Evolutionary conservation across 208 protist species (phyloP).

Genomic region (Trypanosomatidae sp.): DNA sequence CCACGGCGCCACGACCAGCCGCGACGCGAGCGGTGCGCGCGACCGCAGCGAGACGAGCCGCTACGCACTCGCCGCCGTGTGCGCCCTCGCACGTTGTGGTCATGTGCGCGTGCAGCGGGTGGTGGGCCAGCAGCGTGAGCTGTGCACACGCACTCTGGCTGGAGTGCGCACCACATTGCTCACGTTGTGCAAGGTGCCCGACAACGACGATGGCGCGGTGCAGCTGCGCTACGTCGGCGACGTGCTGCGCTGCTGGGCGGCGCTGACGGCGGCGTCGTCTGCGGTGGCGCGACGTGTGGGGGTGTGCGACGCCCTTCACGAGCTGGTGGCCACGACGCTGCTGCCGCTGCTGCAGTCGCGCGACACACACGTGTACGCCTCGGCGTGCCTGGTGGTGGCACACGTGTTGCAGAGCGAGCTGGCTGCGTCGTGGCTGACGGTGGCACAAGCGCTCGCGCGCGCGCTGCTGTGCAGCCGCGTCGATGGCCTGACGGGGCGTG

Average conservation of each 20-base stretch:
- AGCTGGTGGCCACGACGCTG: slow-evolving; percentile 33
- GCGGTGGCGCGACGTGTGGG: slow-evolving; percentile 18
- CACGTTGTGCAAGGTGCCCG: slow-evolving; percentile 70
- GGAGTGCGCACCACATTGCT: slow-evolving; percentile 33
- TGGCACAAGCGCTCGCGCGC: slow-evolving; percentile 12
- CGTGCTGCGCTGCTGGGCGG: slow-evolving; percentile 42
- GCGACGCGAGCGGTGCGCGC: slow-evolving; percentile 8
- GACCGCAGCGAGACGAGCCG: slow-evolving; percentile 27
- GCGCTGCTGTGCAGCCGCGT: slow-evolving; percentile 25
- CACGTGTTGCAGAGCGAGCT: slow-evolving; percentile 15
- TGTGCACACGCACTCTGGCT: slow-evolving; percentile 17
- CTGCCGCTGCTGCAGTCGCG: slow-evolving; percentile 36
- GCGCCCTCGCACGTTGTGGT: slow-evolving; percentile 56
- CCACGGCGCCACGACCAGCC: slow-evolving; percentile 5
- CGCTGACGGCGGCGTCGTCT: slow-evolving; percentile 22
- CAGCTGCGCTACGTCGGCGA: slow-evolving; percentile 48
- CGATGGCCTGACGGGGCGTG: slow-evolving; percentile 10
- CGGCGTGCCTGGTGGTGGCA: slow-evolving; percentile 24
- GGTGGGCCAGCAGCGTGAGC: slow-evolving; percentile 13
- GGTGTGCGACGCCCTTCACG: slow-evolving; percentile 16
- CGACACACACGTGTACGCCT: slow-evolving; percentile 37
- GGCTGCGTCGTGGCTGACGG: slow-evolving; percentile 6
- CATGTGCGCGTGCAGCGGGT: slow-evolving; percentile 44
- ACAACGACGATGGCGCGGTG: slow-evolving; percentile 40
- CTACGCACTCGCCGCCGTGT: slow-evolving; percentile 39